These are phyloP conservation scores for Aspergillus sclerotialis DNA, from an alignment of 2,329 filamentous ascomycete species.

Conservation along the genomic window DNA sequence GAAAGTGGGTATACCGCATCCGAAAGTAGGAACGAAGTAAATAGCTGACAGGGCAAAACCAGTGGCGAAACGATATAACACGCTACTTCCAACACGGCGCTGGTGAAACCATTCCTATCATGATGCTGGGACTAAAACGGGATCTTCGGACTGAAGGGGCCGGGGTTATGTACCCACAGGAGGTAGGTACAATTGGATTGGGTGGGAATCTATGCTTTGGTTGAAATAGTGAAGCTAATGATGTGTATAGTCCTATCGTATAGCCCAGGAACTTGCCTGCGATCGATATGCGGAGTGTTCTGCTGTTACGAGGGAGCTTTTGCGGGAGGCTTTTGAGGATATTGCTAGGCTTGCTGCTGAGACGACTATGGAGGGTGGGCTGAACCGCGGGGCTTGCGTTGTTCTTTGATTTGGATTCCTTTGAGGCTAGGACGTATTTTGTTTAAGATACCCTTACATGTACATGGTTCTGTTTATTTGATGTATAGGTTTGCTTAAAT, in stretches of 20 bases:
- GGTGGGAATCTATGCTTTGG: slow-evolving; percentile 11
- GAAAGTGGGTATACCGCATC: slow-evolving; percentile 16
- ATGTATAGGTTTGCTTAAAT: too few relatives aligned
- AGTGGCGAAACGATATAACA: slow-evolving; percentile 39
- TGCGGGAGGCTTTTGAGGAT: slow-evolving; percentile 55
- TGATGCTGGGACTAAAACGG: slow-evolving; percentile 53
- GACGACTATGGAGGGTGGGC: slow-evolving; percentile 51
- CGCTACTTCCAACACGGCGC: slow-evolving; percentile 44
- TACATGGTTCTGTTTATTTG: too few relatives aligned
- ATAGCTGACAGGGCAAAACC: not conserved
- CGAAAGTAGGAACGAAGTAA: too few relatives aligned
- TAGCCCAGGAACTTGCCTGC: slow-evolving; percentile 54
- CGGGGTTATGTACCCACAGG: slow-evolving; percentile 36
- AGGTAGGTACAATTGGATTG: slow-evolving; percentile 22
- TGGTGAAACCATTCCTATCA: slow-evolving; percentile 46
- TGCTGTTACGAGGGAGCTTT: slow-evolving; percentile 53
- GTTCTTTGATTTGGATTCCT: slow-evolving; percentile 39
- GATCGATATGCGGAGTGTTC: slow-evolving; percentile 59
- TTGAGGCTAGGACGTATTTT: too few relatives aligned
- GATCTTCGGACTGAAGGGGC: slow-evolving; percentile 46
- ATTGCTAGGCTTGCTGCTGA: slow-evolving; percentile 52
- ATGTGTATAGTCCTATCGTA: slow-evolving; percentile 43
- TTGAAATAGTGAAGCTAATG: not conserved
- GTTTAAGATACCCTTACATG: too few relatives aligned
- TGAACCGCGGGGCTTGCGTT: slow-evolving; percentile 37